Evolutionary conservation across 208 protist genomes (phyloP), one percentile per base, ranked within the genome.

Genomic region (Acanthamoeba triangularis): DNA sequence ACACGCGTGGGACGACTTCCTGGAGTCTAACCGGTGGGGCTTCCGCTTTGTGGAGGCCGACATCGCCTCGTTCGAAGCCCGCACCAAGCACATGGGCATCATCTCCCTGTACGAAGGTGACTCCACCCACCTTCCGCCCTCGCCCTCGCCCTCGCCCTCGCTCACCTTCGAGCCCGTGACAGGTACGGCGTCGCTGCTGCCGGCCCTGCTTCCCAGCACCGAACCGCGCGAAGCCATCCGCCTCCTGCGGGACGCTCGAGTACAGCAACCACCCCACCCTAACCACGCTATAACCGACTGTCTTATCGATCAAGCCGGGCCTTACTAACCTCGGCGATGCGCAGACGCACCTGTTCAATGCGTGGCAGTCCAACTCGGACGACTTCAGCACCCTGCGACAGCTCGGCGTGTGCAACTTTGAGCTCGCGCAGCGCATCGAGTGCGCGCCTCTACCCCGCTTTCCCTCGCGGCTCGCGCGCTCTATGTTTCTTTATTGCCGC

Each of bases 21-120:
- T 90, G 30, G 14, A 90, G 37, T 82, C 74, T 23, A 49, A 35
- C 20, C 20, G 74, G 14, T 90, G 56, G 47, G 56, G 56, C 44
- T 90, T 90, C 82, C 52, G 47, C 82, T 90, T 59, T 6, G 82
- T 90, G 37, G 82, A 90, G 33, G 25, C 82, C 33, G 82, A 90
- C 33, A 37, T 90, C n/a, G 82, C 47, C 1, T 59, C 52, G 1
- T 67, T 90, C 20, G 82, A 90, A 13, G 82, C 49, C 10, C 82
- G 82, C 33, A 67, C 30, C n/a, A 59, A 90, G 54, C 82, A 90
- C 56, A 90, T 67, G 56, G n/a, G 52, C 47, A 67, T 90, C 56
- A 90, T 90, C 10, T 90, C 82, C 33, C 37, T 90, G 0, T 90
- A 90, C 25, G 52, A 90, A 35, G 82, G 82, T 44, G 3, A 10